Percentiles rank a stretch among this genome's conserved stretches.
These are phyloP conservation scores for Fistulinella prunicolor DNA, from an alignment of 768 basidiomycete genomes.

Conservation along the genomic window DNA sequence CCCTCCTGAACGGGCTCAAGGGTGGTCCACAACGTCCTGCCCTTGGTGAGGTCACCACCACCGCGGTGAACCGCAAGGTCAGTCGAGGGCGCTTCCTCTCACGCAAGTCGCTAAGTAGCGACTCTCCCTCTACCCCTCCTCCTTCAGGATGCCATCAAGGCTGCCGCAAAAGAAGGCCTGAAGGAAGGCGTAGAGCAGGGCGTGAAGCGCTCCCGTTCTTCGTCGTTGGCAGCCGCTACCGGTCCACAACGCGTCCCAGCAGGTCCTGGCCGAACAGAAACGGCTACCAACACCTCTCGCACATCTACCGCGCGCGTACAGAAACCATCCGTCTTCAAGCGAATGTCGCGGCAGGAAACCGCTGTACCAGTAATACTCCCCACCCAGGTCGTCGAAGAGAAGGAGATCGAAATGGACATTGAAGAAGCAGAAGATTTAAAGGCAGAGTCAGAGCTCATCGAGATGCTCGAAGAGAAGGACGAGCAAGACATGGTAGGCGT, in stretches of 20 bases:
- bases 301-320: slow-evolving; percentile 19
- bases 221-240: slow-evolving; percentile 62
- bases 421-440: slow-evolving; percentile 38
- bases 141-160: slow-evolving; percentile 43
- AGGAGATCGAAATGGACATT: slow-evolving; percentile 63
- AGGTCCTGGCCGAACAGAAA: slow-evolving; percentile 52
- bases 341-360: slow-evolving; percentile 41
- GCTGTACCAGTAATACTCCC: slow-evolving; percentile 42
- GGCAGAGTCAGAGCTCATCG: slow-evolving; percentile 39
- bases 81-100: slow-evolving; percentile 19
- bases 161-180: slow-evolving; percentile 49
- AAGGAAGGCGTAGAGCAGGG: slow-evolving; percentile 58
- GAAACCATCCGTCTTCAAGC: slow-evolving; percentile 38
- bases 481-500: slow-evolving; percentile 63
- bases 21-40: slow-evolving; percentile 62
- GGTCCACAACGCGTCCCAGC: slow-evolving; percentile 67
- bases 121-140: slow-evolving; percentile 4
- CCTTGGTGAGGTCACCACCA: slow-evolving; percentile 77
- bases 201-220: slow-evolving; percentile 57
- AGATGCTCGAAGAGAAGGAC: slow-evolving; percentile 50
- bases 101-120: slow-evolving; percentile 2
- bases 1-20: slow-evolving; percentile 46
- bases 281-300: slow-evolving; percentile 42
- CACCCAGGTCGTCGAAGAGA: slow-evolving; percentile 40
- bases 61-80: slow-evolving; percentile 76